Percentiles rank a stretch among this genome's conserved stretches.
phyloP scores from a whole-genome alignment of 352 stramenopile species.

The Pythium phragmitis region DNA sequence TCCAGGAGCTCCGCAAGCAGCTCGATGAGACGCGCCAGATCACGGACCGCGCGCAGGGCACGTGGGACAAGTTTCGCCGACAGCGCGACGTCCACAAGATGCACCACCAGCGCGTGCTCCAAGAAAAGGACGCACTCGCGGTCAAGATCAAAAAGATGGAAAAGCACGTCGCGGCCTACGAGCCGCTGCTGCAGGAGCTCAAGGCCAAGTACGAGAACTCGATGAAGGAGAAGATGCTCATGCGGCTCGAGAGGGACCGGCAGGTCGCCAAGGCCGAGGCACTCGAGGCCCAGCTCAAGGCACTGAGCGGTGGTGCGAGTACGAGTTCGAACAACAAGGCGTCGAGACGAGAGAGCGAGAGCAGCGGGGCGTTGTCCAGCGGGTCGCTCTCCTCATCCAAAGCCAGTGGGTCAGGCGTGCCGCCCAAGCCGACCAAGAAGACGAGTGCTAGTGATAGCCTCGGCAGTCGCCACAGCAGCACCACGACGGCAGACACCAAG shows the following conservation, averaged over 20 bases:
- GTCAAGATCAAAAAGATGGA: constrained; percentile 91
- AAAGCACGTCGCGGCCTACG: constrained; percentile 90
- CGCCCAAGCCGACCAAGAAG: constrained; percentile 31
- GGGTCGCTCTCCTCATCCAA: not conserved
- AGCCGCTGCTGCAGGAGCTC: constrained; percentile 91
- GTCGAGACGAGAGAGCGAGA: constrained; percentile 17
- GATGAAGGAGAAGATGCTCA: constrained; percentile 98
- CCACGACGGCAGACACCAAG: constrained; percentile 43
- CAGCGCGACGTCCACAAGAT: constrained; percentile 95
- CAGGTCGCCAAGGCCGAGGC: constrained; percentile 86
- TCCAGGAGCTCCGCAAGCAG: constrained; percentile 80
- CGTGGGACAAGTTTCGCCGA: constrained; percentile 95
- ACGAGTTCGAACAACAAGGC: constrained; percentile 22
- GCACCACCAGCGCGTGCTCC: constrained; percentile 94
- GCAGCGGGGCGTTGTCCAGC: not conserved
- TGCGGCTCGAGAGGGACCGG: constrained; percentile 92
- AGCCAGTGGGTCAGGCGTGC: not conserved
- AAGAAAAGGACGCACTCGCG: constrained; percentile 94
- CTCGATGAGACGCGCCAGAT: constrained; percentile 89
- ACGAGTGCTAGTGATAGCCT: constrained; percentile 27
- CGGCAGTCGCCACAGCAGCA: constrained; percentile 15
- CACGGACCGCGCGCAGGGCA: constrained; percentile 88
- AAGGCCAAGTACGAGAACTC: constrained; percentile 93
- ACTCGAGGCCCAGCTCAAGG: constrained; percentile 86
- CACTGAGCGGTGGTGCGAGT: constrained; percentile 19